Percentiles rank a stretch among this genome's conserved stretches.
phyloP scores from a whole-genome alignment of 2,329 filamentous ascomycete genomes.

The Fusarium agapanthi region DNA sequence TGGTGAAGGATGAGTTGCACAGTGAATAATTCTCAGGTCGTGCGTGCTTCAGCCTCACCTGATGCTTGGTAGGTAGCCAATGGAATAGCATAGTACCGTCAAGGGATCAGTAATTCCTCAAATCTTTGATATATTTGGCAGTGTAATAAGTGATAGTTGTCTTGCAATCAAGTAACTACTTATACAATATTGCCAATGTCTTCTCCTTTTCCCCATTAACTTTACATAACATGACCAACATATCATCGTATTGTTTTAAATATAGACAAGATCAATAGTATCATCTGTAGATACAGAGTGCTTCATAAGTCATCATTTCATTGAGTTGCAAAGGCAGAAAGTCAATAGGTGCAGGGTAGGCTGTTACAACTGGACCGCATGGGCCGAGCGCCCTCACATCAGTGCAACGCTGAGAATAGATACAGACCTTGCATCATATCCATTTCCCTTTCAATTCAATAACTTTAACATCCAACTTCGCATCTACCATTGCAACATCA shows the following conservation, averaged over 20 bases:
- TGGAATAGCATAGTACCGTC: background rate
- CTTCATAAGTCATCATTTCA: background rate
- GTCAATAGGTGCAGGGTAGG: conserved; percentile 32
- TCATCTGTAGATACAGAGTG: background rate
- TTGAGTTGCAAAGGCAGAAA: background rate
- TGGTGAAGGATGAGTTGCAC: background rate
- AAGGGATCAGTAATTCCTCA: background rate
- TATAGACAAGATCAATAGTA: background rate
- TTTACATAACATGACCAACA: too few relatives aligned
- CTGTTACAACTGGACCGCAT: background rate
- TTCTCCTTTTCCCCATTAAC: background rate
- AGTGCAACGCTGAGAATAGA: conserved; percentile 12
- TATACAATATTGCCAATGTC: background rate
- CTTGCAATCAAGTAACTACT: too few relatives aligned
- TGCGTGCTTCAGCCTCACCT: background rate
- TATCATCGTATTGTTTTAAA: too few relatives aligned
- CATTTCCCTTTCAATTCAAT: background rate
- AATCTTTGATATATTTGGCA: background rate
- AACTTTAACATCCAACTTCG: background rate
- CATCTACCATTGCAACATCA: background rate
- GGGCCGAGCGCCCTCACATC: conserved; percentile 22
- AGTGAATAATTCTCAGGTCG: background rate
- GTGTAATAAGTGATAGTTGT: too few relatives aligned
- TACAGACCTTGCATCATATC: conserved; percentile 9
- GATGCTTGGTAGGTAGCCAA: background rate